Base-by-base conservation (phyloP, 225 moss, liverwort and hornwort species). In the Pleurozium schreberi region DNA sequence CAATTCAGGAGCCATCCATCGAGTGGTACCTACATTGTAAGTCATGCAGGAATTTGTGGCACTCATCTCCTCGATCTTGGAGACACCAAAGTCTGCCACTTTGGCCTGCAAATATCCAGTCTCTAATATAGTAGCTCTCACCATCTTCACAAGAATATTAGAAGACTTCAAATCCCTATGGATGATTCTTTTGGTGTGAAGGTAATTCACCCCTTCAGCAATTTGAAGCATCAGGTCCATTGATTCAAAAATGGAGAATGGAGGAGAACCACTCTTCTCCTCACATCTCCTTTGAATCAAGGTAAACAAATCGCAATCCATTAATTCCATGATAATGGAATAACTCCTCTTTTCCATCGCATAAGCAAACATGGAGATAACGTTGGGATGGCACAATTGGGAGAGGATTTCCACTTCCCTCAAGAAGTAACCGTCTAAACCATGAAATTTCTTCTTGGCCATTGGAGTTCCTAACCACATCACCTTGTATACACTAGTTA, bases 401-500 rank as follows among this genome's bases (percentile, higher is more conserved):
- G 36, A 76, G 5, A 76, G 14, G 1, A 76, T 76, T 22, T 12
- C 5, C 23, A 52, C 22, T 76, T 76, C 76, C 52, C 1, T 47
- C 52, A 36, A 36, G 76, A 76, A 76, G 9, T 8, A 12, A 14
- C 0, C 2, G 1, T 52, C 5, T 21, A 0, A 1, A 36, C 52
- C 76, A 52, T 5, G 3, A 14, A 76, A 76, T 52, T 2, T 52
- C 52, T 76, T 76, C 22, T 52, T 0, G 14, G 76, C 76, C 8
- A 22, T 36, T 0, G 52, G 22, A 0, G 5, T 52, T 13, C 22
- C 76, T 0, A 76, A 28, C 76, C 0, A 52, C 36, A 0, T 36
- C 52, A 0, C 52, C 76, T 76, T 2, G 36, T 52, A 76, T 0
- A 76, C 22, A 0, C 14, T 0, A 36, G 52, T 36, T 5, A 1